phyloP scores from a whole-genome alignment of 2,329 filamentous ascomycete genomes.

The Teratosphaeria nubilosa region DNA sequence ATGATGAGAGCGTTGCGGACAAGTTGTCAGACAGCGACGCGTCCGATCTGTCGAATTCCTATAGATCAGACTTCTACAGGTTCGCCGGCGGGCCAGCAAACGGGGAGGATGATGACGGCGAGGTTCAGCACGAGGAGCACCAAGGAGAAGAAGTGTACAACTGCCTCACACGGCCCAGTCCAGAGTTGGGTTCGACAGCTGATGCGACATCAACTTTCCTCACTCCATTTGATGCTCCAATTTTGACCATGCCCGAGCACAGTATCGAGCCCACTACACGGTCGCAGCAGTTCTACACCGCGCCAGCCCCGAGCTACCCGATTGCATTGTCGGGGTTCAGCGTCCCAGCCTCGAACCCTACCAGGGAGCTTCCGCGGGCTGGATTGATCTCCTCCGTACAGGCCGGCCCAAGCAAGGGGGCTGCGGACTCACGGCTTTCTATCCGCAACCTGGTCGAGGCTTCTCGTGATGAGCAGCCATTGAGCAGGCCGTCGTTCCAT shows the following conservation, averaged over 20 bases:
- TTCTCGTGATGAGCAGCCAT: not conserved
- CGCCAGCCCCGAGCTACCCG: slow-evolving; percentile 1
- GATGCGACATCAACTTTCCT: not conserved
- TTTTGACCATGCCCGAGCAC: not conserved
- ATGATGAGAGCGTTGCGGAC: slow-evolving; percentile 6
- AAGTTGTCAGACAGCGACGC: slow-evolving; percentile 2
- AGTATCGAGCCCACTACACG: not conserved
- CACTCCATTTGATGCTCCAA: not conserved
- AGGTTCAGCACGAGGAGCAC: not conserved
- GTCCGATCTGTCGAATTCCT: slow-evolving; percentile 1
- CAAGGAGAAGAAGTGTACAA: not conserved
- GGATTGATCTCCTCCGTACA: not conserved
- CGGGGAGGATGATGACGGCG: not conserved
- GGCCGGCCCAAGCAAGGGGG: not conserved
- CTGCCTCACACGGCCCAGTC: not conserved
- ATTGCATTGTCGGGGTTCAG: no score
- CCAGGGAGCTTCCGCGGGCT: not conserved
- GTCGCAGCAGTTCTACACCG: not conserved
- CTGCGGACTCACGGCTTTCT: slow-evolving; percentile 2
- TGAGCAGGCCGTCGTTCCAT: slow-evolving; percentile 2
- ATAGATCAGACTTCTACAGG: not conserved
- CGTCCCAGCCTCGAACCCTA: not conserved
- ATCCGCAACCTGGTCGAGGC: slow-evolving; percentile 1
- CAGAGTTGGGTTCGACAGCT: not conserved
- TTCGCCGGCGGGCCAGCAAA: slow-evolving; percentile 3